A percentile compares a stretch with the other conserved stretches of the same genome.
Evolutionary conservation across 345 rosid genomes (phyloP).

Genomic region (Eucalyptus virginea): DNA sequence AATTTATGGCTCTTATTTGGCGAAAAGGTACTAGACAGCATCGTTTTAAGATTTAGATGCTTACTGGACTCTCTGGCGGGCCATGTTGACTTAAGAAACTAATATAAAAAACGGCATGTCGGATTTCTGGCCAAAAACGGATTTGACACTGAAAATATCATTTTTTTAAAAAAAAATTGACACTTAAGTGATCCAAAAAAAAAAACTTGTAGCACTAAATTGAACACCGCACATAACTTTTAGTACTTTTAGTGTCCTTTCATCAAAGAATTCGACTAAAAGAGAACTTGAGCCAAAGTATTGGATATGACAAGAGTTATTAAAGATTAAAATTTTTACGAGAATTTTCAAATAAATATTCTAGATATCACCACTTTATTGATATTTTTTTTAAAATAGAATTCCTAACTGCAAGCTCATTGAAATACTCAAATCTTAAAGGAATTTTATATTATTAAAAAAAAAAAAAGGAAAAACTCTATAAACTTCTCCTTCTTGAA

Average conservation of each 20-base stretch:
- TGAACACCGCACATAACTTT: no score
- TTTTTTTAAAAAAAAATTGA: no score
- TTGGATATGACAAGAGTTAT: neutral
- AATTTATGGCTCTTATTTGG: no score
- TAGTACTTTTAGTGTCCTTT: no score
- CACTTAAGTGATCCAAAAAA: no score
- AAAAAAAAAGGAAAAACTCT: neutral
- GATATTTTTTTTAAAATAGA: neutral
- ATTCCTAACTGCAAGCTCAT: neutral
- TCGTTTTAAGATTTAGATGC: no score
- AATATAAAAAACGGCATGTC: no score
- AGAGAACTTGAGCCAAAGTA: neutral
- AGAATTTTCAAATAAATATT: neutral
- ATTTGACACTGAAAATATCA: rapidly evolving
- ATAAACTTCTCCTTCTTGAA: neutral
- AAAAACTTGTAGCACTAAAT: no score
- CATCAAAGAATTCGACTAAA: neutral
- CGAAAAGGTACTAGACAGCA: no score
- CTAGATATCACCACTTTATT: neutral
- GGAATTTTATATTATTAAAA: neutral
- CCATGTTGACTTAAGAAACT: no score
- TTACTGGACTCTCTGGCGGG: rapidly evolving
- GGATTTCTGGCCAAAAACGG: rapidly evolving
- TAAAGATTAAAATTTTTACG: neutral
- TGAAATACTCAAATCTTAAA: neutral